Evolutionary conservation across 345 rosid genomes (phyloP).

Genomic region (Eucalyptus leucophloia): DNA sequence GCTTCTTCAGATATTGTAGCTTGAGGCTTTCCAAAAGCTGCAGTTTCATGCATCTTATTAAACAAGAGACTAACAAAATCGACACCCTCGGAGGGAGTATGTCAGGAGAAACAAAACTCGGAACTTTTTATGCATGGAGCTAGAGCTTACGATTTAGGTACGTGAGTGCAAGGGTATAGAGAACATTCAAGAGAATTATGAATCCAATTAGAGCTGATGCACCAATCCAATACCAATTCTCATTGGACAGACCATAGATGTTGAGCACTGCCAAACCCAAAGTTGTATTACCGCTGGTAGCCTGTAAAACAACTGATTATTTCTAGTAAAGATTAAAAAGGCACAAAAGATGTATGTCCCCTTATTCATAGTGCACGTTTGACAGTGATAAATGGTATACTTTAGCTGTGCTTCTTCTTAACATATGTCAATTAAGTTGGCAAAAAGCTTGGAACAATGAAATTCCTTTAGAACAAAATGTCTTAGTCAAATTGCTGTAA

Average conservation of each 20-base stretch:
- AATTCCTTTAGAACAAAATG: neutral
- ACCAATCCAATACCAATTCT: constrained; percentile 85
- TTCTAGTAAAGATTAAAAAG: neutral
- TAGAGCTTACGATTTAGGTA: constrained; percentile 53
- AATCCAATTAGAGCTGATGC: constrained; percentile 49
- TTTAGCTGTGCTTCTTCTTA: neutral
- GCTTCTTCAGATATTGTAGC: constrained; percentile 50
- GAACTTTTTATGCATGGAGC: neutral
- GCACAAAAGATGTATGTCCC: neutral
- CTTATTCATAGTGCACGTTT: neutral
- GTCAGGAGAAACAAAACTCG: neutral
- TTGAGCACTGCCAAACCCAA: constrained; percentile 49
- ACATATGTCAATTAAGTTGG: neutral
- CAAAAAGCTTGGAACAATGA: neutral
- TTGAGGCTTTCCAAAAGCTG: constrained; percentile 22
- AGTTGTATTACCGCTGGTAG: constrained; percentile 7
- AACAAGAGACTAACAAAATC: constrained; percentile 9
- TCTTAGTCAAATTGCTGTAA: neutral
- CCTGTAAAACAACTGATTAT: neutral
- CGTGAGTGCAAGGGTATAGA: constrained; percentile 55
- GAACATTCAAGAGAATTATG: constrained; percentile 54
- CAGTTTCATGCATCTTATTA: constrained; percentile 18
- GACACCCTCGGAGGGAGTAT: neutral
- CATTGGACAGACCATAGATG: constrained; percentile 17
- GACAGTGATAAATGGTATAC: neutral